Conservation (phyloP, 352 stramenopile species). For the Pythium volutum region DNA sequence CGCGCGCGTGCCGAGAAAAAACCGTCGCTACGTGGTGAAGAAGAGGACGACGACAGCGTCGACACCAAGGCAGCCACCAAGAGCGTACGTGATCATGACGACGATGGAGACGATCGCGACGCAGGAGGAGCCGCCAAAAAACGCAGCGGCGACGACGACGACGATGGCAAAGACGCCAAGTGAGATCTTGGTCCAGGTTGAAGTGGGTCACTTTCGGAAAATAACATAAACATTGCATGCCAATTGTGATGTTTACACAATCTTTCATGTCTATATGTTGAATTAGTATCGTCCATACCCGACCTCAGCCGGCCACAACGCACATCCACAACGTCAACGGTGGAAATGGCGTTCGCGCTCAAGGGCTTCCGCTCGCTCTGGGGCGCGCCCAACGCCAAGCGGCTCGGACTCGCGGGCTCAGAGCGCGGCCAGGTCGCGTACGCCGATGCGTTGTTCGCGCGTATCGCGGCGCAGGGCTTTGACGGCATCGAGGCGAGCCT, state of each 20-base stretch:
- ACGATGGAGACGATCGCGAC: background rate
- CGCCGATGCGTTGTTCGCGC: conserved; percentile 32
- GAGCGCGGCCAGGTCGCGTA: conserved; percentile 21
- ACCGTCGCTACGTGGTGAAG: background rate
- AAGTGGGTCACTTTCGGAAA: conserved; percentile 1
- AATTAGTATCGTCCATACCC: background rate
- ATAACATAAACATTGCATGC: background rate
- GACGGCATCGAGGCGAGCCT: conserved; percentile 72
- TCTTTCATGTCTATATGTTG: background rate
- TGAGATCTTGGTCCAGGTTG: background rate
- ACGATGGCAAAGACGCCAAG: conserved; percentile 23
- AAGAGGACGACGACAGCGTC: conserved; percentile 1
- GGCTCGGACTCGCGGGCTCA: conserved; percentile 21
- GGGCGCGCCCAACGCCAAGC: conserved; percentile 37
- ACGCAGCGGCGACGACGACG: conserved; percentile 15
- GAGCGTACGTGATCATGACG: conserved; percentile 6
- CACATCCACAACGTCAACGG: conserved; percentile 5
- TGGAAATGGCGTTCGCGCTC: conserved; percentile 24
- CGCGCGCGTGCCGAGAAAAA: conserved; percentile 47
- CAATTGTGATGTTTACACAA: conserved; percentile 1
- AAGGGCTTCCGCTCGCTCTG: conserved; percentile 60
- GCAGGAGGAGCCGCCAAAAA: conserved; percentile 5
- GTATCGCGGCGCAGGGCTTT: conserved; percentile 48
- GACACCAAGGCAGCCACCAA: conserved; percentile 5
- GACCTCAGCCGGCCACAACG: too few species aligned